phyloP scores from a whole-genome alignment of 23 red algal genomes.

The Cyanidium caldarium region DNA sequence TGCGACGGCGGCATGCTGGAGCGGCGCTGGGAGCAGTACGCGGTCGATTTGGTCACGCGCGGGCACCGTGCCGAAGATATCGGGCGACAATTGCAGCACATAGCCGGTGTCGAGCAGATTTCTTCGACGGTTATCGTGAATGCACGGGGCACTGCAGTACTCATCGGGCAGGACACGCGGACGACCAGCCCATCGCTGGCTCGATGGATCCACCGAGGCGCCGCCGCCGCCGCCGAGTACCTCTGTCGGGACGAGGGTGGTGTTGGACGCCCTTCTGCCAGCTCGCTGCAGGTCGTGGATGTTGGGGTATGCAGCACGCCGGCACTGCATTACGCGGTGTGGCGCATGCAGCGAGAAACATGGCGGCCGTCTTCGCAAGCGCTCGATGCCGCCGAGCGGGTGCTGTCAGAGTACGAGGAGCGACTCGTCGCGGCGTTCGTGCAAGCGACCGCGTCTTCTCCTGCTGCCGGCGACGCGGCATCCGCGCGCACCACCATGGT shows the following conservation, averaged over 20 bases:
- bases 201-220: conserved; percentile 9
- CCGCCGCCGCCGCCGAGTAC: conserved; percentile 27
- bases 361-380: background rate
- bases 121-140: no score
- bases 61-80: no score
- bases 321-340: conserved; percentile 38
- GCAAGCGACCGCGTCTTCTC: no score
- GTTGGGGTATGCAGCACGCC: conserved; percentile 45
- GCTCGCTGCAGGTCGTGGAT: conserved; percentile 24
- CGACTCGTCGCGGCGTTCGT: no score
- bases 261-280: no score
- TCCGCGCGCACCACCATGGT: no score
- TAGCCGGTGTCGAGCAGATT: no score
- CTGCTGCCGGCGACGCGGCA: no score
- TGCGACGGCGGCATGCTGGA: conserved; percentile 4
- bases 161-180: conserved; percentile 47
- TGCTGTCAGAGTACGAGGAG: no score
- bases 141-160: no score
- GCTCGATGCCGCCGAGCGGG: background rate
- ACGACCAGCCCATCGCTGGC: conserved; percentile 14
- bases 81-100: no score
- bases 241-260: no score
- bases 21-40: background rate
- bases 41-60: background rate
- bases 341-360: background rate